phyloP scores from a whole-genome alignment of 2,329 filamentous ascomycete species.

The Exophiala mesophila region DNA sequence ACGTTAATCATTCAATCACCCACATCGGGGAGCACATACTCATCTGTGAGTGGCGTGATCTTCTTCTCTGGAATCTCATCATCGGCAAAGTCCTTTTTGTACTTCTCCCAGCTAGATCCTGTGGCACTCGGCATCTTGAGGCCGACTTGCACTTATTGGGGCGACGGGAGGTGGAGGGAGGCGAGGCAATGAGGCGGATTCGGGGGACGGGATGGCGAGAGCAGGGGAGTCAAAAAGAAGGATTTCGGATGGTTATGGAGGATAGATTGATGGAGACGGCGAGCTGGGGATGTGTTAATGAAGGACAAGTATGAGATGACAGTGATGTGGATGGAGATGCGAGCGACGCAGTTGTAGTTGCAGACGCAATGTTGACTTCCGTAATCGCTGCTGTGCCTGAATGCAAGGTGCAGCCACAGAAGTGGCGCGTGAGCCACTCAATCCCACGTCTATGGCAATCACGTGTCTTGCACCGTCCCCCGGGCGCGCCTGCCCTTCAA shows the following conservation, averaged over 20 bases:
- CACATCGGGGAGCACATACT: constrained; percentile 56
- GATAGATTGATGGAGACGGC: constrained; percentile 3
- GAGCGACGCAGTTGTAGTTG: not conserved
- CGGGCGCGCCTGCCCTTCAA: not conserved
- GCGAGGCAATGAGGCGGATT: not conserved
- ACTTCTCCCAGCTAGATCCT: constrained; percentile 96
- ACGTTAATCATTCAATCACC: constrained; percentile 31
- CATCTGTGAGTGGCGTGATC: constrained; percentile 93
- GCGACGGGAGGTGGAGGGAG: not conserved
- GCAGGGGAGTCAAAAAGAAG: too few species aligned
- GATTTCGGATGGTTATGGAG: not conserved
- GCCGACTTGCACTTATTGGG: not conserved
- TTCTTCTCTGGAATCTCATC: constrained; percentile 99
- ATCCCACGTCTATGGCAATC: too few species aligned
- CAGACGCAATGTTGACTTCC: not conserved
- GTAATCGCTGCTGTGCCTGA: constrained; percentile 5
- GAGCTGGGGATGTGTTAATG: not conserved
- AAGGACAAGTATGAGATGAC: not conserved
- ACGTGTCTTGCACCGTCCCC: too few species aligned
- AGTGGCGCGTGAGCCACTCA: not conserved
- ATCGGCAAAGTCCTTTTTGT: constrained; percentile 93
- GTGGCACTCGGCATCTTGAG: constrained; percentile 79
- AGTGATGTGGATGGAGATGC: not conserved
- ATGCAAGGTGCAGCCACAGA: not conserved
- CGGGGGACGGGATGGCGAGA: too few species aligned